These are phyloP conservation scores for Aureoboletus auriporus DNA, from an alignment of 768 basidiomycete species.

Conservation along the genomic window DNA sequence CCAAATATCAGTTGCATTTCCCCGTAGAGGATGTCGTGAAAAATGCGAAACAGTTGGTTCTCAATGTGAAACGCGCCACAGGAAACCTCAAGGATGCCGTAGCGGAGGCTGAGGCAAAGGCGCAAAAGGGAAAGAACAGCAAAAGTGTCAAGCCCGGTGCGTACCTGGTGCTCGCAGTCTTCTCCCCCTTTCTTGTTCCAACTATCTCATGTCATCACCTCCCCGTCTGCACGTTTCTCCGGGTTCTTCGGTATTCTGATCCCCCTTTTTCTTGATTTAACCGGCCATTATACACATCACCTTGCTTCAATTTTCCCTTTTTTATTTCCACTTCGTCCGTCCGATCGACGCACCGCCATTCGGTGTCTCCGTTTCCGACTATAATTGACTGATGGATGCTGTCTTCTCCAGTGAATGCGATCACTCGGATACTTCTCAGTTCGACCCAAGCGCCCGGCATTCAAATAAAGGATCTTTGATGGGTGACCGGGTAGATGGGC, in stretches of 20 bases:
- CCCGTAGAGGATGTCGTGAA: constrained; percentile 69
- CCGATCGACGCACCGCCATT: constrained; percentile 12
- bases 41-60: constrained; percentile 76
- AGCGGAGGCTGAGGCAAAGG: constrained; percentile 36
- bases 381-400: constrained; percentile 10
- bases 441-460: constrained; percentile 89
- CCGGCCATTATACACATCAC: background rate
- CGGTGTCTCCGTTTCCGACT: background rate
- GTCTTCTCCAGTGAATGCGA: constrained; percentile 54
- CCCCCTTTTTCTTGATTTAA: background rate
- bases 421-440: constrained; percentile 80
- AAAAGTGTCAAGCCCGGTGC: constrained; percentile 45
- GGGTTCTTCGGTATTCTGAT: background rate
- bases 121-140: constrained; percentile 34
- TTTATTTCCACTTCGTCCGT: constrained; percentile 7
- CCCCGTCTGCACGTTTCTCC: background rate
- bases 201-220: background rate
- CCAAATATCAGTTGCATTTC: constrained; percentile 60
- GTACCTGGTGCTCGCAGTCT: constrained; percentile 5
- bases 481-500: background rate
- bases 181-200: background rate
- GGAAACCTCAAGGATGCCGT: constrained; percentile 57
- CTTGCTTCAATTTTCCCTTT: constrained; percentile 2
- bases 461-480: constrained; percentile 72
- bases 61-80: constrained; percentile 68